Conservation (phyloP, 164 flowering plant species). For the Macadamia integrifolia region DNA sequence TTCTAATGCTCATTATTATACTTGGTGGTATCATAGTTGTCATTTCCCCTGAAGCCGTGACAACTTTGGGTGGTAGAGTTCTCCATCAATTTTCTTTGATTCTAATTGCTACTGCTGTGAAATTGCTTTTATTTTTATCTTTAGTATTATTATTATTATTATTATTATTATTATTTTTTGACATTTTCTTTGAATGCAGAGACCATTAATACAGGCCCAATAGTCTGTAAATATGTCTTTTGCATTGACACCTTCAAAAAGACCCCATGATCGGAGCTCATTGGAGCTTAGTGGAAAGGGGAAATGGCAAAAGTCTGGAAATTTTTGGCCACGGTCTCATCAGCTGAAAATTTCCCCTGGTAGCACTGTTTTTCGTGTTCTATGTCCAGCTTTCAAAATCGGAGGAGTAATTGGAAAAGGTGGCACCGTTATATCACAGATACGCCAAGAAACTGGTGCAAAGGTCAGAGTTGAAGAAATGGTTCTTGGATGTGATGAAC, state of each 20-base stretch:
- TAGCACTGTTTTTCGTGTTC: slow-evolving; percentile 45
- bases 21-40: not conserved
- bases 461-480: slow-evolving; percentile 68
- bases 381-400: slow-evolving; percentile 62
- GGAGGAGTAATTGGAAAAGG: slow-evolving; percentile 66
- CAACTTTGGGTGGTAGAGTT: not conserved
- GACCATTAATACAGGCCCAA: not conserved
- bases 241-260: slow-evolving; percentile 64
- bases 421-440: slow-evolving; percentile 45
- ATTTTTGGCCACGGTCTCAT: slow-evolving; percentile 23
- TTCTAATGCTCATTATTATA: not conserved
- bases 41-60: too few species aligned
- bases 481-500: slow-evolving; percentile 74
- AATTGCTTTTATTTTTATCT: too few species aligned
- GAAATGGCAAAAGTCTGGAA: slow-evolving; percentile 46
- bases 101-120: too few species aligned
- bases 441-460: slow-evolving; percentile 71
- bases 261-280: slow-evolving; percentile 40
- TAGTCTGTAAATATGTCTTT: slow-evolving; percentile 40
- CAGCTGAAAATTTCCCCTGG: slow-evolving; percentile 25
- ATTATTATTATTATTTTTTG: not conserved
- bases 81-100: not conserved
- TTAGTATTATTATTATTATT: too few species aligned
- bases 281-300: slow-evolving; percentile 53
- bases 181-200: not conserved